Percentiles rank a stretch among this genome's conserved stretches.
phyloP scores from a whole-genome alignment of 768 basidiomycete genomes.

The Flagelloscypha sp. region DNA sequence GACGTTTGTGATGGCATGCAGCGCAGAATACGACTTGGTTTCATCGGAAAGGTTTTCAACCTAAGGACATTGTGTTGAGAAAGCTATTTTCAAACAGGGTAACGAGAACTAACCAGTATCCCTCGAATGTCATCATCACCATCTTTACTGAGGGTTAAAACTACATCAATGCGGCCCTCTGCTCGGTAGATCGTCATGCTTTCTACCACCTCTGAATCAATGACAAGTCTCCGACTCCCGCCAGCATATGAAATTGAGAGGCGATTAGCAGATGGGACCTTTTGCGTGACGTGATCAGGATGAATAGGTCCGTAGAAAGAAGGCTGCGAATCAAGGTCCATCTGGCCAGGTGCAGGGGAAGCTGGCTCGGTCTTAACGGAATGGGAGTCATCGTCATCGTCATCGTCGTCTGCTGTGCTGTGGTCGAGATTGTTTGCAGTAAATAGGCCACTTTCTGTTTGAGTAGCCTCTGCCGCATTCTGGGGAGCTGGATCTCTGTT shows the following conservation, averaged over 20 bases:
- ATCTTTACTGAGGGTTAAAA: constrained; percentile 50
- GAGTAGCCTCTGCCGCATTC: too few species aligned
- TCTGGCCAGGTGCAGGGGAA: too few species aligned
- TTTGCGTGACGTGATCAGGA: constrained; percentile 13
- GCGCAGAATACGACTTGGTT: constrained; percentile 60
- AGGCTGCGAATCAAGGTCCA: too few species aligned
- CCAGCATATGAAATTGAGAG: constrained; percentile 95
- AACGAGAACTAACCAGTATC: constrained; percentile 51
- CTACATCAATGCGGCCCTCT: constrained; percentile 81
- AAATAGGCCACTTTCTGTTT: constrained; percentile 7
- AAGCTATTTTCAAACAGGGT: constrained; percentile 3
- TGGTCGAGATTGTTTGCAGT: constrained; percentile 5
- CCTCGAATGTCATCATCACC: constrained; percentile 57
- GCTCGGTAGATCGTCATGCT: constrained; percentile 70
- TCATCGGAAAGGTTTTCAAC: constrained; percentile 67
- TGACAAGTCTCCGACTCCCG: constrained; percentile 76
- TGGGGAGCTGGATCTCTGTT: too few species aligned
- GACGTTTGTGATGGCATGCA: constrained; percentile 38
- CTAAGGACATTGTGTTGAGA: constrained; percentile 29
- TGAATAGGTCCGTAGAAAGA: background rate
- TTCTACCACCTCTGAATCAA: constrained; percentile 84
- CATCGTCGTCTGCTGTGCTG: constrained; percentile 11
- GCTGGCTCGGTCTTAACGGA: constrained; percentile 32
- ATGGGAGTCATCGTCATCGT: constrained; percentile 20
- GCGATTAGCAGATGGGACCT: constrained; percentile 72